These are phyloP conservation scores for Annulohypoxylon stygium DNA, from an alignment of 495 filamentous ascomycete species.

Conservation along the genomic window DNA sequence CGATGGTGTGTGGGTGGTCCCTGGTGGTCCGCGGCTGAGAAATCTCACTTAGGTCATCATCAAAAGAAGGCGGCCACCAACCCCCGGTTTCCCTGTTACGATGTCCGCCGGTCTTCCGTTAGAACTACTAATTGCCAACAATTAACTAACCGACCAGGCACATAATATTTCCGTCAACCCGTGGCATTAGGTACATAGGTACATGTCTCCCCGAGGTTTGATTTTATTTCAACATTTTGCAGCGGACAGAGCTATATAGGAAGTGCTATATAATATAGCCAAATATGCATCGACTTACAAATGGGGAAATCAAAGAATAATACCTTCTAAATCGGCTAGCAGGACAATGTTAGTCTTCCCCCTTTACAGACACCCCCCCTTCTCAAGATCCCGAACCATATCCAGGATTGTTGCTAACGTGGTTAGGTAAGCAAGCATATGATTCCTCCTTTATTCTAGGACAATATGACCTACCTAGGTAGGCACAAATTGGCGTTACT, in stretches of 20 bases:
- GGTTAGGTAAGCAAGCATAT: constrained; percentile 36
- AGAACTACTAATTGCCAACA: not conserved
- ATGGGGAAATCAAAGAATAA: constrained; percentile 7
- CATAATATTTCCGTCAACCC: too few relatives aligned
- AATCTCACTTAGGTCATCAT: constrained; percentile 18
- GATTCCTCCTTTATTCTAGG: not conserved
- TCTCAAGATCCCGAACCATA: constrained; percentile 15
- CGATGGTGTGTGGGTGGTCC: too few relatives aligned
- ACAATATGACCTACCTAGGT: constrained; percentile 7
- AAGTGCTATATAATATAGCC: constrained; percentile 1
- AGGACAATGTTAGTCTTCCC: not conserved
- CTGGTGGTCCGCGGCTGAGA: constrained; percentile 40
- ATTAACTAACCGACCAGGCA: constrained; percentile 6
- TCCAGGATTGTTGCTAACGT: constrained; percentile 21
- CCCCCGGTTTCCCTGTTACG: constrained; percentile 10
- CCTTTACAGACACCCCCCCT: constrained; percentile 9
- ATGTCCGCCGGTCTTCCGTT: constrained; percentile 8
- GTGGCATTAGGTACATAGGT: not conserved
- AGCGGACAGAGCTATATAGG: constrained; percentile 18
- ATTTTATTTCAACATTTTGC: constrained; percentile 15
- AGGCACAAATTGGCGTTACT: not conserved
- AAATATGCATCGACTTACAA: constrained; percentile 5
- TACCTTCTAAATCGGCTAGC: constrained; percentile 20
- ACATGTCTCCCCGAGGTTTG: not conserved
- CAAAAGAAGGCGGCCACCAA: constrained; percentile 22